phyloP scores from a whole-genome alignment of 1,284 basidiomycete genomes.

The Heterobasidion annosum region DNA sequence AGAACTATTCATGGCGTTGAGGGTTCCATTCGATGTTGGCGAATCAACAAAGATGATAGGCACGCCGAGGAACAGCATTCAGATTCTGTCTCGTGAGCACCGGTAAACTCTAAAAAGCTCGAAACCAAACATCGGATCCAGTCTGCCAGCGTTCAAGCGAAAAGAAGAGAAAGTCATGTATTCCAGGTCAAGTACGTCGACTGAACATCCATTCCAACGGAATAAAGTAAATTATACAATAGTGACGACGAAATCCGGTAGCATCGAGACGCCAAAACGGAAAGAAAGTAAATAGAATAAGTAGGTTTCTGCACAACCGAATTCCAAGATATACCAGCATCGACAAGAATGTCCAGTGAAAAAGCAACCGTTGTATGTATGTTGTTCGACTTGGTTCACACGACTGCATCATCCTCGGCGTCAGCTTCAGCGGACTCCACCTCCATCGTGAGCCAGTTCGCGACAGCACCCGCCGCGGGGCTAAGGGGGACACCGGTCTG shows the following conservation, averaged over 20 bases:
- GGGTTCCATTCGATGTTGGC: no score
- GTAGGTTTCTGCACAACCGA: not conserved
- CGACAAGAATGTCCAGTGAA: not conserved
- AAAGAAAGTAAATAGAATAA: not conserved
- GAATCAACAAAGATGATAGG: no score
- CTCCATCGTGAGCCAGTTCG: conserved; percentile 9
- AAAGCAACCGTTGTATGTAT: not conserved
- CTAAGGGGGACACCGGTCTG: conserved; percentile 1
- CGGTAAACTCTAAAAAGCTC: no score
- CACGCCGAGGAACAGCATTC: no score
- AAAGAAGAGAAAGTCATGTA: no score
- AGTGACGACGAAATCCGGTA: not conserved
- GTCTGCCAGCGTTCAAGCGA: no score
- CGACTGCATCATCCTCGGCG: not conserved
- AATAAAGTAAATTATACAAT: not conserved
- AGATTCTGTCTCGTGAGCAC: no score
- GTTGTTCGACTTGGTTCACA: not conserved
- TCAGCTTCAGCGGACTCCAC: conserved; percentile 4
- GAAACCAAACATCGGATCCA: no score
- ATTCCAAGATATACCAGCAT: not conserved
- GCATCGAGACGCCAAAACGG: not conserved
- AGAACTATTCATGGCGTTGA: no score
- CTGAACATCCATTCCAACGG: no score
- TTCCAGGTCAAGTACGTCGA: no score
- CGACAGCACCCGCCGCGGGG: conserved; percentile 5